Conservation (phyloP, 306 rosid genomes). For the Trifolium dubium region DNA sequence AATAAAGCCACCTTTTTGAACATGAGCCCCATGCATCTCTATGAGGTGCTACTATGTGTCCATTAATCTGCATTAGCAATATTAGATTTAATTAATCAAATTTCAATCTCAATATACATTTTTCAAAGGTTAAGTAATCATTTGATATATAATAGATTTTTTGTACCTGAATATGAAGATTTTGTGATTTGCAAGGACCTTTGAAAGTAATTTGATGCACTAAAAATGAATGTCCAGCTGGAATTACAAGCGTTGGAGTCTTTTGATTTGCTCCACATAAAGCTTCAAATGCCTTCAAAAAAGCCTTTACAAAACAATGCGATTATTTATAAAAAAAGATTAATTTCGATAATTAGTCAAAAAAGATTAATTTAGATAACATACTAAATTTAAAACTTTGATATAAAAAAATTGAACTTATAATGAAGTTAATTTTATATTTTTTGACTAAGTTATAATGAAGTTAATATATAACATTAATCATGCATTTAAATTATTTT, state of each 20-base stretch:
- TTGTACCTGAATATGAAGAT: conserved; percentile 34
- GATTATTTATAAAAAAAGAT: no score
- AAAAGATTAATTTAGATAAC: neutral
- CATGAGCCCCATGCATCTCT: conserved; percentile 40
- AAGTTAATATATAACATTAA: neutral
- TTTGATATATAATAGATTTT: neutral
- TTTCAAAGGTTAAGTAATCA: neutral
- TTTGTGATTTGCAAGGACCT: conserved; percentile 51
- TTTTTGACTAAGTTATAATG: no score
- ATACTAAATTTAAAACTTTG: neutral
- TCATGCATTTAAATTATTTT: neutral
- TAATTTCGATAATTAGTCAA: no score
- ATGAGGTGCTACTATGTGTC: conserved; percentile 35
- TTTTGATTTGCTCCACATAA: conserved; percentile 38
- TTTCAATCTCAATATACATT: neutral
- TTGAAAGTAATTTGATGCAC: neutral
- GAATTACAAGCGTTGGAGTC: conserved; percentile 32
- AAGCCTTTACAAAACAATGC: conserved; percentile 47
- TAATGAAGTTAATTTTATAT: neutral
- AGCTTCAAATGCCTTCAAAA: conserved; percentile 44
- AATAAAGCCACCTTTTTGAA: conserved; percentile 29
- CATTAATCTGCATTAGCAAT: conserved; percentile 35
- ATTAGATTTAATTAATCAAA: neutral
- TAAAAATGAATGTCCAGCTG: conserved; percentile 25
- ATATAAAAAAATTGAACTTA: neutral